Evolutionary conservation across 2,329 filamentous ascomycete species (phyloP).

Genomic region (Cordyceps tenuipes): DNA sequence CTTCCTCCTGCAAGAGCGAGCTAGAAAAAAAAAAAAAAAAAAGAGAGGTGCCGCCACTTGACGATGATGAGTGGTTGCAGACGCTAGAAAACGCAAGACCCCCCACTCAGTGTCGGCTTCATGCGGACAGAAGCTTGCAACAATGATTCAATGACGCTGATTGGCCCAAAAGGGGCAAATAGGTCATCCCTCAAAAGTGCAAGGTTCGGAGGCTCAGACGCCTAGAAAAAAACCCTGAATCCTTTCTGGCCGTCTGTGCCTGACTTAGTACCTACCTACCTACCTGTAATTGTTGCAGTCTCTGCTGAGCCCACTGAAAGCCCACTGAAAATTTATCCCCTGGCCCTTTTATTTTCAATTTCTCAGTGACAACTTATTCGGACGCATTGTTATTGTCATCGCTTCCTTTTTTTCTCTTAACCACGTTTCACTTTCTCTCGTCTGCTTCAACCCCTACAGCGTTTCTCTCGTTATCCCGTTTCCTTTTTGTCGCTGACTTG

Average conservation of each 20-base stretch:
- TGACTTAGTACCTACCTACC: too few relatives aligned
- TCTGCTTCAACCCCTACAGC: not conserved
- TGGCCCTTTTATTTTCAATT: not conserved
- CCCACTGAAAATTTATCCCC: not conserved
- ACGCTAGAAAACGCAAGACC: not conserved
- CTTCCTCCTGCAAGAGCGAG: too few relatives aligned
- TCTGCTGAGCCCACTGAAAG: not conserved
- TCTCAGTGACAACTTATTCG: not conserved
- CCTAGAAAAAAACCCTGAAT: not conserved
- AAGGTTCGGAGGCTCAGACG: not conserved
- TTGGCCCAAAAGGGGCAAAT: too few relatives aligned
- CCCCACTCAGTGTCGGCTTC: not conserved
- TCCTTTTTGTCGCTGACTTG: not conserved
- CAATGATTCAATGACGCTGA: too few relatives aligned
- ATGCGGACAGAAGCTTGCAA: not conserved
- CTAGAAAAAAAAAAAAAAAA: not conserved
- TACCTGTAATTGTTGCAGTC: not conserved
- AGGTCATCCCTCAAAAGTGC: too few relatives aligned
- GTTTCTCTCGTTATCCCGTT: not conserved
- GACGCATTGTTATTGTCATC: constrained; percentile 4
- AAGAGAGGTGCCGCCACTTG: not conserved
- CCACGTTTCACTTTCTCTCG: not conserved
- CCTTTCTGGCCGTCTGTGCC: too few relatives aligned
- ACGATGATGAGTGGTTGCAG: not conserved
- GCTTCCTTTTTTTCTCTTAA: not conserved